Evolutionary conservation across 2,329 filamentous ascomycete genomes (phyloP), one percentile per base, ranked within the genome.

Genomic region (Dothideomycetes sp.): DNA sequence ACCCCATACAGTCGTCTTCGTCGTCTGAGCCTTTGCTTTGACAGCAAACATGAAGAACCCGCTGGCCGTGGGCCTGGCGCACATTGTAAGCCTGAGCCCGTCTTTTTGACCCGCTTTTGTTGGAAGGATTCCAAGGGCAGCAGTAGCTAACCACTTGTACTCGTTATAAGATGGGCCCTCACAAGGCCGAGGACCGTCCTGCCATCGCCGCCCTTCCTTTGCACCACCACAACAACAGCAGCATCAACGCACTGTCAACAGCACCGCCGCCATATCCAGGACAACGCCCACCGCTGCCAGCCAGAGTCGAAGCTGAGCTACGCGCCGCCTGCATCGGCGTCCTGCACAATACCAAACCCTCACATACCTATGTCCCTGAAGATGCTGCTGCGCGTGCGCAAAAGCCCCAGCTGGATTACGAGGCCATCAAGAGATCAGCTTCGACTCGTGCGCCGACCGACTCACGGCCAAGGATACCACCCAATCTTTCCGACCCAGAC

Each of bases 291-390:
- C 57, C 60, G 17, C 60, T 71, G 41, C 56, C 64, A 12, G 48
- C 56, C 17, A 53, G 60, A 24, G 57, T 63, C 32, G 67, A 70
- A 44, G 55, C 56, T 19, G 64, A 70, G 45, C 53, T 71, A 36
- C 64, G 65, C 45, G 49, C 56, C 31, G 64, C 67, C 41, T 71
- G 68, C 51, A 59, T 61, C 16, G 59, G 60, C 38, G 61, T 71
- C 40, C 53, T 69, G 40, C 52, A 56, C 19, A 54, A 60, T 41
- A 56, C 53, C 41, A 59, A 57, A 41, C 57, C 58, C 3, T 60
- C 58, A 16, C 56, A 59, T 30, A 48, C 37, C 17, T 38, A 60
- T 30, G 47, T 51, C 30, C 53, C 45, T 19, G 41, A 51, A 36
- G 53, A 65, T 2, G 12, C n/a, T 6, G 32, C 32, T n/a, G 16